Evolutionary conservation across 257 asterid species (phyloP).

Genomic region (Ilex asprella): DNA sequence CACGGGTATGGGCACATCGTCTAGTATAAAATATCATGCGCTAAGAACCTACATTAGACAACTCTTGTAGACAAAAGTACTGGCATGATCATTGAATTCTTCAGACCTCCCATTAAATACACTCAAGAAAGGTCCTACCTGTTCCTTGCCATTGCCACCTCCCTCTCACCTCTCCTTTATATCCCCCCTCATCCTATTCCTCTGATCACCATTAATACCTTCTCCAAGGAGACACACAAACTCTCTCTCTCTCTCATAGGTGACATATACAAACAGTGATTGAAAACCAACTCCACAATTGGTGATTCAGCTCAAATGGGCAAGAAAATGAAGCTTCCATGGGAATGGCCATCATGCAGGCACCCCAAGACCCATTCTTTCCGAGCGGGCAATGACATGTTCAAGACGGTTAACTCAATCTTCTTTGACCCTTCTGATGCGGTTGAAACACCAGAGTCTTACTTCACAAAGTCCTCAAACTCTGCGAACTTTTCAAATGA

Average conservation of each 20-base stretch:
- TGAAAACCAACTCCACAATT: not conserved
- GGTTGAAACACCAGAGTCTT: constrained; percentile 43
- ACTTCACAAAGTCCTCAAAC: constrained; percentile 64
- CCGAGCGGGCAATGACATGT: constrained; percentile 18
- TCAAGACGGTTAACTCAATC: constrained; percentile 66
- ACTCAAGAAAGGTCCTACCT: constrained; percentile 46
- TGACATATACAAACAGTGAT: constrained; percentile 1
- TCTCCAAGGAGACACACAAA: constrained; percentile 15
- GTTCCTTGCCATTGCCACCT: constrained; percentile 57
- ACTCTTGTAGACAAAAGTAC: constrained; percentile 8
- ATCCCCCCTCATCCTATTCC: constrained; percentile 16
- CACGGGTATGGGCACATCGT: too few relatives aligned
- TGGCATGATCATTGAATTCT: constrained; percentile 17
- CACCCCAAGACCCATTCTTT: constrained; percentile 32
- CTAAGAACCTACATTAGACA: not conserved
- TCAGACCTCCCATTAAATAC: constrained; percentile 25
- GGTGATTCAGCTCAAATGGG: not conserved
- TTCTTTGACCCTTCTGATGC: constrained; percentile 44
- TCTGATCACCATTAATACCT: constrained; percentile 43
- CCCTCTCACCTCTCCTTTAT: constrained; percentile 25
- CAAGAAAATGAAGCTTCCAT: constrained; percentile 27
- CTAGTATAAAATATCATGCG: too few relatives aligned
- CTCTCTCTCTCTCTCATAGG: not conserved
- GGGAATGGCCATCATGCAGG: constrained; percentile 37
- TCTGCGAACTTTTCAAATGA: constrained; percentile 39